Evolutionary conservation across 176 grass and related monocot genomes (phyloP), one percentile per base, ranked within the genome.

Genomic region (Calamus simplicifolius): DNA sequence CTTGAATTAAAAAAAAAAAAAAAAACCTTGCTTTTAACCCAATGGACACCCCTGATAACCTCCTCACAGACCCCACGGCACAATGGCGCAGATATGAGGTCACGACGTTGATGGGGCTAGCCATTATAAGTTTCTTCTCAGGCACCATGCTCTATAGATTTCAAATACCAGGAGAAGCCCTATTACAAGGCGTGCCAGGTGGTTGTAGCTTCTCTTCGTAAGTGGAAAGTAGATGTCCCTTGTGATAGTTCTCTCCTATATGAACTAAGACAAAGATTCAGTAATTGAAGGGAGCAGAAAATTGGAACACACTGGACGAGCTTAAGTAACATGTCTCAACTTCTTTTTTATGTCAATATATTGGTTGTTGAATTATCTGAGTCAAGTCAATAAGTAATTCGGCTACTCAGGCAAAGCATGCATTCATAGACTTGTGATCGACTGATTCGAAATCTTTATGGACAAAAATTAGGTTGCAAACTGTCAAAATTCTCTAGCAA

Each of bases 121-220:
- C 92, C 56, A 85, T 88, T 59, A 50, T 75, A 57, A 88, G 61
- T 25, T 96, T 96, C 51, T 90, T 96, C 78, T 52, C 75, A 58
- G 92, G 83, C 17, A 77, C 77, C 26, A 80, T 68, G 68, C 54
- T 78, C 59, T 97, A 92, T 62, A 81, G 93, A 63, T 88, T 82
- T 77, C 93, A 91, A 61, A 97, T 88, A 74, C 84, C 84, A 56
- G 84, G 93, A 58, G 93, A 27, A 91, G 93, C 50, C 93, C 93
- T 51, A 19, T 91, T 62, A 62, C 72, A 67, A 86, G 69, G 73
- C 88, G 53, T 97, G 75, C 28, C 93, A 91, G 75, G 87, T 97
- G 5, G 50, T 82, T 71, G 75, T 97, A 19, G 80, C 84, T 49
- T 78, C 84, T 64, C 56, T 85, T 21, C 84, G 18, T 66, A 96